A percentile compares a stretch with the other conserved stretches of the same genome.
These are phyloP conservation scores for Lichtheimia corymbifera DNA, from an alignment of 371 early-diverging fungal species.

Conservation along the genomic window DNA sequence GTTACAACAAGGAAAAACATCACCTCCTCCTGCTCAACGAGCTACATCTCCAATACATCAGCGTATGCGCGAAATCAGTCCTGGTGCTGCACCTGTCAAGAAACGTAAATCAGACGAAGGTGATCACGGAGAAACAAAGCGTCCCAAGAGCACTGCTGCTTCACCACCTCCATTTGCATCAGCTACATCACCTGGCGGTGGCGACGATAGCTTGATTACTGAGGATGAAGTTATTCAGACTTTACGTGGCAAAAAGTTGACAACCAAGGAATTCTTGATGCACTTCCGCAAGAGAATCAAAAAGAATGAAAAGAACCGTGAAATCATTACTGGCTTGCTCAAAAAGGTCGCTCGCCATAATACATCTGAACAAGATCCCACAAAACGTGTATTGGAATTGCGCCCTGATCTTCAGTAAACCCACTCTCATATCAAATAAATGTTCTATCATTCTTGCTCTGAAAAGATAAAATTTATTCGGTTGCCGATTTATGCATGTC, in stretches of 20 bases:
- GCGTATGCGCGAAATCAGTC: slow-evolving; percentile 4
- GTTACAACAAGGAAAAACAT: slow-evolving; percentile 46
- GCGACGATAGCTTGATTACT: slow-evolving; percentile 58
- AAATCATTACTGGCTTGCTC: slow-evolving; percentile 57
- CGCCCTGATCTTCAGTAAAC: slow-evolving; percentile 38
- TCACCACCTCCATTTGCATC: slow-evolving; percentile 6
- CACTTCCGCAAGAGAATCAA: slow-evolving; percentile 68
- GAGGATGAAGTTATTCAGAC: slow-evolving; percentile 67
- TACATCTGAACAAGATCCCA: slow-evolving; percentile 43
- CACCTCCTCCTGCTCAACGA: slow-evolving; percentile 17
- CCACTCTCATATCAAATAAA: no score
- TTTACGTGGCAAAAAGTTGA: slow-evolving; percentile 58
- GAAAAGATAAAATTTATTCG: no score
- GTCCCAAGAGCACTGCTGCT: slow-evolving; percentile 8
- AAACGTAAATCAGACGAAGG: slow-evolving; percentile 36
- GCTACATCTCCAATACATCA: slow-evolving; percentile 5
- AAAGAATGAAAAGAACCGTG: slow-evolving; percentile 65
- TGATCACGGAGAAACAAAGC: slow-evolving; percentile 9
- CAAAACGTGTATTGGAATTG: slow-evolving; percentile 46
- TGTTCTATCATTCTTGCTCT: no score
- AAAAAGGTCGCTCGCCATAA: slow-evolving; percentile 64
- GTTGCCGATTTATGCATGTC: no score
- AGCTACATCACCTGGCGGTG: slow-evolving; percentile 7
- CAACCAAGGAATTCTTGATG: slow-evolving; percentile 69
- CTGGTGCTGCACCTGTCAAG: slow-evolving; percentile 18